phyloP scores from a whole-genome alignment of 257 asterid species.

The Solanum raphanifolium region DNA sequence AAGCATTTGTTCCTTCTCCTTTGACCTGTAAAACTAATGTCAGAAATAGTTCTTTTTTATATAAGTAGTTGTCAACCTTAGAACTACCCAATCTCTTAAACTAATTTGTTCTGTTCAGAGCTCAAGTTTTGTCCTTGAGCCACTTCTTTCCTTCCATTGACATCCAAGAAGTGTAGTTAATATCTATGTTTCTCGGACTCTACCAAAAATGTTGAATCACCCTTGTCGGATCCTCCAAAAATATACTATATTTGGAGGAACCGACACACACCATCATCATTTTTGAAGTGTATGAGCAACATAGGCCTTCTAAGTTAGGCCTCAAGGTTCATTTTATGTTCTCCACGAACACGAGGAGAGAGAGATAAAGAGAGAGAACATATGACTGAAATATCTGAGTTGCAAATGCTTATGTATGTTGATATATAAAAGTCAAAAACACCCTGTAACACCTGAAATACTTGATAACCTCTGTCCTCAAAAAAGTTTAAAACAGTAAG shows the following conservation, averaged over 20 bases:
- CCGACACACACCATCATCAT: neutral
- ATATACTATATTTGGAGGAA: neutral
- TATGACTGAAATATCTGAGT: neutral
- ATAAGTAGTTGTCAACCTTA: neutral
- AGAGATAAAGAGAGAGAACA: neutral
- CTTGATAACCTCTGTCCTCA: constrained; percentile 5
- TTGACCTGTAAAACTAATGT: neutral
- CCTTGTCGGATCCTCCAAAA: neutral
- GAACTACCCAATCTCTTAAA: no score
- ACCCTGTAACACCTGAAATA: neutral
- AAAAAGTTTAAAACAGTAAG: constrained; percentile 12
- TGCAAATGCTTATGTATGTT: neutral
- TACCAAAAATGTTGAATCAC: neutral
- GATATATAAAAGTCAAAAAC: neutral
- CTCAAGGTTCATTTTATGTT: no score
- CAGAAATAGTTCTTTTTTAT: no score
- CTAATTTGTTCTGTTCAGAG: neutral
- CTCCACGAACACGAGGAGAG: neutral
- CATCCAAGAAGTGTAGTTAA: neutral
- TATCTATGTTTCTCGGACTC: neutral
- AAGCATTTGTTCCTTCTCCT: neutral
- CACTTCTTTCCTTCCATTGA: neutral
- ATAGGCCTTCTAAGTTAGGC: neutral
- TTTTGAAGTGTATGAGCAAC: neutral
- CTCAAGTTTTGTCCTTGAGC: neutral